Evolutionary conservation across 768 basidiomycete species (phyloP).

Genomic region (Amanita brunnescens): DNA sequence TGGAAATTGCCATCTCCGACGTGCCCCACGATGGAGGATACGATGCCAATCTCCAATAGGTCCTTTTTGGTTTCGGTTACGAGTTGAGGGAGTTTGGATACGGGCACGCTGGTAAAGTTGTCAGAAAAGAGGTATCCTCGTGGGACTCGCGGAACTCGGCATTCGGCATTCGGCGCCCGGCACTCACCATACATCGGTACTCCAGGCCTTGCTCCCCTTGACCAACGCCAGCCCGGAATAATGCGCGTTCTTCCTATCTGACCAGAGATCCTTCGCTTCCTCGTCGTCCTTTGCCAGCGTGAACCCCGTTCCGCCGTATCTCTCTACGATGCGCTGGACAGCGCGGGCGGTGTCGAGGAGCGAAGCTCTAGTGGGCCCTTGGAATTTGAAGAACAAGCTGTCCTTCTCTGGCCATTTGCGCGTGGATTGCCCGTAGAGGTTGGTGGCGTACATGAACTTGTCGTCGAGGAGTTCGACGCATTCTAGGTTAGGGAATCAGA

Average conservation of each 20-base stretch:
- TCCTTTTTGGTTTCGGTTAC: conserved; percentile 69
- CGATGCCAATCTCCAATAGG: conserved; percentile 43
- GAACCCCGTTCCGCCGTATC: conserved; percentile 62
- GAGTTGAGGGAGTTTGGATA: conserved; percentile 55
- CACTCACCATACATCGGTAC: conserved; percentile 68
- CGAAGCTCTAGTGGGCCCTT: conserved; percentile 53
- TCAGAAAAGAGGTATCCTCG: no score
- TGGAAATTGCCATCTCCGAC: conserved; percentile 60
- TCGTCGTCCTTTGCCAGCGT: conserved; percentile 51
- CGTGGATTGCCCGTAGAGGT: conserved; percentile 43
- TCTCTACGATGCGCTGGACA: conserved; percentile 47
- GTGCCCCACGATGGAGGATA: conserved; percentile 65
- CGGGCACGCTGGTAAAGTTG: conserved; percentile 37
- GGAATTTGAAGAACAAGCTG: conserved; percentile 83
- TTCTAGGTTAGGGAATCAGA: conserved; percentile 31
- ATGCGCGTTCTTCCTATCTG: conserved; percentile 59
- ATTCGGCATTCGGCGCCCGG: no score
- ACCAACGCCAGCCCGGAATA: conserved; percentile 47
- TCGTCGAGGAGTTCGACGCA: conserved; percentile 81
- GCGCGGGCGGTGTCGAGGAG: conserved; percentile 54
- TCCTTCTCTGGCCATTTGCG: conserved; percentile 56
- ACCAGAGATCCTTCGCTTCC: conserved; percentile 71
- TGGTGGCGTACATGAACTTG: conserved; percentile 54
- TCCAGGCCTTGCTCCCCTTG: conserved; percentile 51
- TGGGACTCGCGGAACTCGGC: no score